These are phyloP conservation scores for Mycena vulgaris DNA, from an alignment of 768 basidiomycete species.

Conservation along the genomic window DNA sequence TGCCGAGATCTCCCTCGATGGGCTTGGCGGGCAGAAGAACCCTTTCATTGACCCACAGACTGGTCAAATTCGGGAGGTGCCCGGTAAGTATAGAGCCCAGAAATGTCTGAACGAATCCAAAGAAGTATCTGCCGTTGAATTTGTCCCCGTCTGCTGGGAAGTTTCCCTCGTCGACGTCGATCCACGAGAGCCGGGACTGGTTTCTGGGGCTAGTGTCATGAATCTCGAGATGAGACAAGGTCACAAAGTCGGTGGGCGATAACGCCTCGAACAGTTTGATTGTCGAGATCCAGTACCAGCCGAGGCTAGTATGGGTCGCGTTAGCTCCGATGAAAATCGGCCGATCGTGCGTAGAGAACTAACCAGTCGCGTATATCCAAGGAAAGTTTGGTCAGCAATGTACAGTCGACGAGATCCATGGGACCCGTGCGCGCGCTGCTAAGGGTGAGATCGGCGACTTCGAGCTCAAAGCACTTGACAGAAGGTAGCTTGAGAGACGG, in stretches of 20 bases:
- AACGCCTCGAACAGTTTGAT: conserved; percentile 32
- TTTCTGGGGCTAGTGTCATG: no score
- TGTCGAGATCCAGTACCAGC: not conserved
- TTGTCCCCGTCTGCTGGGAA: not conserved
- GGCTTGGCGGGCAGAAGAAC: conserved; percentile 21
- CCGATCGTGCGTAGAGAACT: not conserved
- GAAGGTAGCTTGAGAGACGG: conserved; percentile 38
- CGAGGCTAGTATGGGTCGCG: not conserved
- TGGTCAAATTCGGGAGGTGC: conserved; percentile 27
- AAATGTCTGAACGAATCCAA: not conserved
- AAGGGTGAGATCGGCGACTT: conserved; percentile 36
- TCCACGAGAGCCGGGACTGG: no score
- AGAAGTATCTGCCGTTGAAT: no score
- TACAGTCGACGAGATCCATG: conserved; percentile 36
- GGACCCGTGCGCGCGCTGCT: conserved; percentile 23
- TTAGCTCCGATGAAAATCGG: not conserved
- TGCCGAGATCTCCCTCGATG: conserved; percentile 5
- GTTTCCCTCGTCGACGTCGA: no score
- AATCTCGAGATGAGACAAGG: conserved; percentile 35
- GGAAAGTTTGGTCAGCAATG: conserved; percentile 29
- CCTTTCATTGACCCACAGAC: conserved; percentile 43
- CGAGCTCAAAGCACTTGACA: conserved; percentile 36
- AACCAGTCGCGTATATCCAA: conserved; percentile 35
- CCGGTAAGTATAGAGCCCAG: no score
- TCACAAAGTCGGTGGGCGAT: conserved; percentile 18